Conservation (phyloP, 176 grass and related monocot genomes). For the Bolboschoenus planiculmis region DNA sequence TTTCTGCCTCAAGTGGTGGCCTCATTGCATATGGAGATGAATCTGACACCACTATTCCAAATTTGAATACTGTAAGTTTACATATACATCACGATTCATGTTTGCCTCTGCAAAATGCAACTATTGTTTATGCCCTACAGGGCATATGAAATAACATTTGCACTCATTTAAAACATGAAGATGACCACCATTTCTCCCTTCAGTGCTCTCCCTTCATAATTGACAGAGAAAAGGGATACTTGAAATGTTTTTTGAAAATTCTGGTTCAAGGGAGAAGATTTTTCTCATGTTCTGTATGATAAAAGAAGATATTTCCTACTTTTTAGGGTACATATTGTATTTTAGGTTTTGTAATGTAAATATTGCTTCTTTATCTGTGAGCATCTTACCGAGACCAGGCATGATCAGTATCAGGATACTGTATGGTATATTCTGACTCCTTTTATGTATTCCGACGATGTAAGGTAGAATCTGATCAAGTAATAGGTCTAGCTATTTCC, state of each 20-base stretch:
- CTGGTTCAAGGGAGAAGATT: conserved; percentile 1
- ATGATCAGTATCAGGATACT: not conserved
- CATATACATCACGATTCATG: not conserved
- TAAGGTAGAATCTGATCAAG: not conserved
- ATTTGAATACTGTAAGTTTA: conserved; percentile 79
- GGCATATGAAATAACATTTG: not conserved
- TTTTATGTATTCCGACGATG: not conserved
- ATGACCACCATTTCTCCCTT: not conserved
- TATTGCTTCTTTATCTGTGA: not conserved
- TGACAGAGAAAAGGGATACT: not conserved
- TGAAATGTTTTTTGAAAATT: not conserved
- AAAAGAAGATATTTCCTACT: not conserved
- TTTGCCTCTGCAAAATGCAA: conserved; percentile 7
- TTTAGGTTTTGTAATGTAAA: not conserved
- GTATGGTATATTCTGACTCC: not conserved
- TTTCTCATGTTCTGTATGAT: not conserved
- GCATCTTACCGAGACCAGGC: not conserved
- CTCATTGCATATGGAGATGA: conserved; percentile 58
- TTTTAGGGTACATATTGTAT: not conserved
- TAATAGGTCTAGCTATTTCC: conserved; percentile 2
- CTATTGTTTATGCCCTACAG: not conserved
- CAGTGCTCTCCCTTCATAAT: not conserved
- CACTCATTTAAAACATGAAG: not conserved
- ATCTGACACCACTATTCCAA: conserved; percentile 71
- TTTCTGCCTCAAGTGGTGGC: conserved; percentile 50